These are phyloP conservation scores for Jaminaea rosea DNA, from an alignment of 1,284 basidiomycete species.

Conservation along the genomic window DNA sequence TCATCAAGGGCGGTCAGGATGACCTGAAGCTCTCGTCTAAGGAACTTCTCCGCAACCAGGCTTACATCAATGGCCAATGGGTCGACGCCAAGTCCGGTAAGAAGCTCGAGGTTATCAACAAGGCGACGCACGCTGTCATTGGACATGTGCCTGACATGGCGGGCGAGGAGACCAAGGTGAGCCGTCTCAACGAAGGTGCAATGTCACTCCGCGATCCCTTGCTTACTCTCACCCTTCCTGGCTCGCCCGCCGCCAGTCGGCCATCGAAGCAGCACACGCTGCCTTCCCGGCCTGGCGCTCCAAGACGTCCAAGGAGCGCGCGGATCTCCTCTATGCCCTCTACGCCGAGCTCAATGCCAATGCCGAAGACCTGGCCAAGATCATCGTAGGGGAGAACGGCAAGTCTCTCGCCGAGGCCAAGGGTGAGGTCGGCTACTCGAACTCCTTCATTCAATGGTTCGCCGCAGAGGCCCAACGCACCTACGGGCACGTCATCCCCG, in stretches of 20 bases:
- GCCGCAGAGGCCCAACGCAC: conserved; percentile 34
- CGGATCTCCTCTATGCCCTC: conserved; percentile 38
- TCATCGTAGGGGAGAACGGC: conserved; percentile 46
- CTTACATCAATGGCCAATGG: conserved; percentile 42
- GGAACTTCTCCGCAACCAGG: conserved; percentile 26
- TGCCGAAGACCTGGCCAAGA: conserved; percentile 40
- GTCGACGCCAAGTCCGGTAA: conserved; percentile 20
- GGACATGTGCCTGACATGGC: conserved; percentile 38
- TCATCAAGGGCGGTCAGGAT: conserved; percentile 40
- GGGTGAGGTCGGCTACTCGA: conserved; percentile 42
- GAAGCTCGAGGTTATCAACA: conserved; percentile 41
- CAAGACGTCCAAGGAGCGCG: conserved; percentile 38
- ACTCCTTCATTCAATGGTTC: conserved; percentile 45
- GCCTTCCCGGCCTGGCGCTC: conserved; percentile 39
- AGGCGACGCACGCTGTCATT: conserved; percentile 40
- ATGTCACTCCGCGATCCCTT: too few relatives aligned
- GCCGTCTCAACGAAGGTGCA: too few relatives aligned
- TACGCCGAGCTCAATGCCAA: conserved; percentile 30
- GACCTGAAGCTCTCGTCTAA: conserved; percentile 32
- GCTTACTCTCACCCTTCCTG: too few relatives aligned
- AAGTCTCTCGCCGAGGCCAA: conserved; percentile 40
- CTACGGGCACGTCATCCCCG: conserved; percentile 70
- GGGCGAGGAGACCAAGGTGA: conserved; percentile 24
- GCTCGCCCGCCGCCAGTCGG: too few relatives aligned
- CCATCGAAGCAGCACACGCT: conserved; percentile 34